Percentiles rank a stretch among this genome's conserved stretches.
Evolutionary conservation across 1,284 basidiomycete genomes (phyloP).

Genomic region (Fistulina hepatica): DNA sequence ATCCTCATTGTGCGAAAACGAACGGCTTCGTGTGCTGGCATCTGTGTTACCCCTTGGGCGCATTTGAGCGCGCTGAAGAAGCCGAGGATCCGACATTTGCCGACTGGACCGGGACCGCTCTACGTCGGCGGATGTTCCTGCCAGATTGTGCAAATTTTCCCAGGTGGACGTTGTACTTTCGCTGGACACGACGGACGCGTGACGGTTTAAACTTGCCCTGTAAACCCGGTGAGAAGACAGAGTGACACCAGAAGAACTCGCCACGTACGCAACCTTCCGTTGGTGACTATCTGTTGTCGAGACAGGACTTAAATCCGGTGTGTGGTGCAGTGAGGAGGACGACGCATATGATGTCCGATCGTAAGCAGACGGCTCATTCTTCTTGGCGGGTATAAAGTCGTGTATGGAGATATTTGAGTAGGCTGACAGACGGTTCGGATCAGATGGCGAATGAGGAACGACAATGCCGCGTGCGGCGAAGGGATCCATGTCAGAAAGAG

Average conservation of each 20-base stretch:
- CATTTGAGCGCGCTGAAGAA: conserved; percentile 24
- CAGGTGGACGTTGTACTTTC: too few relatives aligned
- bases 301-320: too few relatives aligned
- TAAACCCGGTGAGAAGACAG: too few relatives aligned
- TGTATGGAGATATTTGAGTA: conserved; percentile 40
- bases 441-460: conserved; percentile 31
- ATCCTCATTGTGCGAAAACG: conserved; percentile 11
- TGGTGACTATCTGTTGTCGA: too few relatives aligned
- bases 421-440: conserved; percentile 35
- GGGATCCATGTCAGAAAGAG: conserved; percentile 51
- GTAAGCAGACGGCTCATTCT: conserved; percentile 20
- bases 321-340: conserved; percentile 37
- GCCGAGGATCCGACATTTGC: too few relatives aligned
- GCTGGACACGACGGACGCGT: too few relatives aligned
- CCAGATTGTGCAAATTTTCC: too few relatives aligned
- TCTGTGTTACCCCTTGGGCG: conserved; percentile 48
- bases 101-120: too few relatives aligned
- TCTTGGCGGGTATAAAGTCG: conserved; percentile 32
- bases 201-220: too few relatives aligned
- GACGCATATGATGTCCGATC: conserved; percentile 46
- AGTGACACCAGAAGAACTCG: too few relatives aligned
- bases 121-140: too few relatives aligned
- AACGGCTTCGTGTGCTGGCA: conserved; percentile 14
- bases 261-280: too few relatives aligned
- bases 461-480: conserved; percentile 43